These are phyloP conservation scores for Leccinum angustisporum DNA, from an alignment of 1,284 basidiomycete species.

Conservation along the genomic window DNA sequence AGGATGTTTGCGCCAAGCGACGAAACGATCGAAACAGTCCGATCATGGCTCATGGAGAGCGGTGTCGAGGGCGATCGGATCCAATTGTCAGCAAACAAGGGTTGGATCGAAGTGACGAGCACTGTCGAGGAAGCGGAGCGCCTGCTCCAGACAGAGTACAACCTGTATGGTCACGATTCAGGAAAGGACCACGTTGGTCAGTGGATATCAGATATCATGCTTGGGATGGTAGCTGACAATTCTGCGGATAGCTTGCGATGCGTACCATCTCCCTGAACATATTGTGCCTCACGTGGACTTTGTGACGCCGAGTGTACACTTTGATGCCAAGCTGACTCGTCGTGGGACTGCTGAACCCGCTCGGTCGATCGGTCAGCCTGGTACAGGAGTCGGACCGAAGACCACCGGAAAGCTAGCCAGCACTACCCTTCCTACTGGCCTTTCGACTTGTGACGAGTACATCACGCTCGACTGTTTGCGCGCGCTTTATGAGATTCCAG, in stretches of 20 bases:
- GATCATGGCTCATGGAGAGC: slow-evolving; percentile 38
- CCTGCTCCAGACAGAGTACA: slow-evolving; percentile 27
- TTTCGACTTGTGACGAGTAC: slow-evolving; percentile 35
- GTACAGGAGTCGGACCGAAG: slow-evolving; percentile 21
- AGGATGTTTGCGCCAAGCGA: slow-evolving; percentile 33
- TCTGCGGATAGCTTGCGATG: slow-evolving; percentile 24
- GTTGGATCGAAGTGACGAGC: slow-evolving; percentile 44
- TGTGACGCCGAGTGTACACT: slow-evolving; percentile 27
- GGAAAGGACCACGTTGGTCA: slow-evolving; percentile 42
- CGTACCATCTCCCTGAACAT: slow-evolving; percentile 27
- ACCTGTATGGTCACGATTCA: slow-evolving; percentile 38
- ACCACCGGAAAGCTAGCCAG: slow-evolving; percentile 14
- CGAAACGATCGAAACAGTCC: slow-evolving; percentile 38
- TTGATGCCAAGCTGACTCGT: slow-evolving; percentile 24
- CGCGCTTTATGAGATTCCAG: slow-evolving; percentile 34
- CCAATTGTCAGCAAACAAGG: slow-evolving; percentile 34
- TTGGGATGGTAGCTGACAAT: slow-evolving; percentile 15
- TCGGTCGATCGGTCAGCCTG: slow-evolving; percentile 14
- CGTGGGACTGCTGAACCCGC: slow-evolving; percentile 7
- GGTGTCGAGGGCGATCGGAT: slow-evolving; percentile 37
- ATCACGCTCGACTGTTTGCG: slow-evolving; percentile 41
- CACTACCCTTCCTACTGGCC: slow-evolving; percentile 2
- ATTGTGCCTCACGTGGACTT: slow-evolving; percentile 32
- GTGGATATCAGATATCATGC: slow-evolving; percentile 14
- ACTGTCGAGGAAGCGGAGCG: slow-evolving; percentile 42